Base-by-base conservation (phyloP, 495 filamentous ascomycete species). In the Trichocladium uniseriatum region DNA sequence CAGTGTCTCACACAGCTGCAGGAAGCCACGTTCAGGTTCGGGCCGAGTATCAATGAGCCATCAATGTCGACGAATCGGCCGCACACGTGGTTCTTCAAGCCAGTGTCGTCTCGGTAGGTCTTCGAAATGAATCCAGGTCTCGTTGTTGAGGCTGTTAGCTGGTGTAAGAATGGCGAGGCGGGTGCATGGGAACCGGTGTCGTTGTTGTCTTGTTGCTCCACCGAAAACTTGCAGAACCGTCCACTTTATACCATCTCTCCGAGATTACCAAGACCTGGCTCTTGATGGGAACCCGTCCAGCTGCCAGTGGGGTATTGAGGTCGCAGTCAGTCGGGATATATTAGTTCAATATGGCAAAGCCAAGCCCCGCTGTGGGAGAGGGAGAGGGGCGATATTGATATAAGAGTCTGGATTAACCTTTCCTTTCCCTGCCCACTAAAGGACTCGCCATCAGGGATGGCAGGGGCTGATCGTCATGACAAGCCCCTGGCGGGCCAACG, bases 311-410 rank as follows among this genome's bases (percentile, higher is more conserved):
- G 27, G 11, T 31, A 45, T 24, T 39, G 29, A 38, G 51, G 49
- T 55, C 47, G 43, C 49, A 53, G 48, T 54, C 48, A 44, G 49
- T 60, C 59, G 59, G 57, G 53, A 62, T 53, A 61, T 66, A 55
- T 64, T 53, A 60, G 34, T 50, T 49, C 53, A 66, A 60, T 62
- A 54, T 66, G 56, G 63, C 50, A 66, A 60, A 66, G 57, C 61
- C 61, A 51, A 56, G 61, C 48, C 55, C 55, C 55, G 62, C 52
- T 56, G 54, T 55, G 52, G 32, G 56, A 59, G 49, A 61, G 55
- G 60, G 54, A 57, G 43, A 31, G 48, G 51, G 35, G 31, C 37
- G 29, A 24, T 43, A 48, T 52, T 53, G 60, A 57, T 65, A 65
- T 61, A 48, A 51, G 44, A 51, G 37, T 39, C 18, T 42, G 52